A percentile compares a stretch with the other conserved stretches of the same genome.
Conservation (phyloP, 140 eudicot species). For the Erigeron philadelphicus region DNA sequence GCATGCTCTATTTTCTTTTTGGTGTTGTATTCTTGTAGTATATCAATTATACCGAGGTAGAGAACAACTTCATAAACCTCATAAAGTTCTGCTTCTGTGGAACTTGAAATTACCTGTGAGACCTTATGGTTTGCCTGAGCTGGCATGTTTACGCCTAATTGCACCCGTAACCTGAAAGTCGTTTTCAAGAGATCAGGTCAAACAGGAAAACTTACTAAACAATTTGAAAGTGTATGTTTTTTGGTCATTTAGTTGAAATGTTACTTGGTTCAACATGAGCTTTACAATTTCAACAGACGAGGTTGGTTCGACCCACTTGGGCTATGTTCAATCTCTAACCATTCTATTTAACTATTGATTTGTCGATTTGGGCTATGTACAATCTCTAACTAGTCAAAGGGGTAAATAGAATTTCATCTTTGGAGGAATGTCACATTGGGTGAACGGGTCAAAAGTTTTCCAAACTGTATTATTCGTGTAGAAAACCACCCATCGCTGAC, state of each 20-base stretch:
- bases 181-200: conserved; percentile 9
- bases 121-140: conserved; percentile 70
- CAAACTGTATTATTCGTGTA: not conserved
- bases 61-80: conserved; percentile 79
- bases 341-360: too few relatives aligned
- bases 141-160: conserved; percentile 85
- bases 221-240: not conserved
- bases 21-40: conserved; percentile 65
- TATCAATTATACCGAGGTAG: conserved; percentile 66
- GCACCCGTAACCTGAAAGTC: conserved; percentile 63
- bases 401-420: not conserved
- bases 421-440: not conserved
- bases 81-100: conserved; percentile 55
- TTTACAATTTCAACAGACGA: not conserved
- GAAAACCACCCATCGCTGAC: not conserved
- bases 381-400: not conserved
- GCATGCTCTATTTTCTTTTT: conserved; percentile 67
- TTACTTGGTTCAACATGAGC: not conserved
- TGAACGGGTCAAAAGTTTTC: not conserved
- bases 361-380: not conserved
- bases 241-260: not conserved
- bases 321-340: not conserved
- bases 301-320: not conserved
- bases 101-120: conserved; percentile 27
- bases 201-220: not conserved